These are phyloP conservation scores for Chlorella ohadii DNA, from an alignment of 139 green algal species.

Conservation along the genomic window DNA sequence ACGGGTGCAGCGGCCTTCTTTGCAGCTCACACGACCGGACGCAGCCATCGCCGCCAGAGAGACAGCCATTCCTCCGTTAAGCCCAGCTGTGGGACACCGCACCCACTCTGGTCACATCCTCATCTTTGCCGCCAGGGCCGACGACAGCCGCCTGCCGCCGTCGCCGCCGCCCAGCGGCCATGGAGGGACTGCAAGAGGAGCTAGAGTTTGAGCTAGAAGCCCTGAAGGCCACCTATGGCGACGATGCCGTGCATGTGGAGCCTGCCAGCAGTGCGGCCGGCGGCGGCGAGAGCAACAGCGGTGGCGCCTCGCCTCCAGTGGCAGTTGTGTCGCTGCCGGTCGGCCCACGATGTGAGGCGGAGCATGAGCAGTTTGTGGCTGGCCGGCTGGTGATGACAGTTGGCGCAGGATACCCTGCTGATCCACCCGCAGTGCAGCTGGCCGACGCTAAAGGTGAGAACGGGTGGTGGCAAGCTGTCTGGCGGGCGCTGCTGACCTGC, in stretches of 20 bases:
- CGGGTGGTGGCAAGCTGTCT: neutral
- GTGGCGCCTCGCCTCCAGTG: neutral
- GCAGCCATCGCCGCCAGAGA: too few relatives aligned
- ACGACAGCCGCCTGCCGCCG: too few relatives aligned
- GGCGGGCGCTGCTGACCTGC: too few relatives aligned
- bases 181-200: neutral
- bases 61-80: too few relatives aligned
- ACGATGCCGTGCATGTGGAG: slow-evolving; percentile 4
- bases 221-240: slow-evolving; percentile 9
- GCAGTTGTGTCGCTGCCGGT: neutral
- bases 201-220: slow-evolving; percentile 33
- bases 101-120: too few relatives aligned
- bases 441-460: neutral
- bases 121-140: too few relatives aligned
- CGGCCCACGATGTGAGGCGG: neutral
- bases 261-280: neutral
- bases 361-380: slow-evolving; percentile 3
- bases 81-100: too few relatives aligned
- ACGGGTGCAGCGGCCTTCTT: too few relatives aligned
- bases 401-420: slow-evolving; percentile 6
- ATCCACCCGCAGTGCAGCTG: neutral
- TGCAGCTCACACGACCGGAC: too few relatives aligned
- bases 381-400: neutral
- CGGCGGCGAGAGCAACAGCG: neutral
- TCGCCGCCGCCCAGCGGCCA: too few relatives aligned